Base-by-base conservation (phyloP, 306 rosid genomes). In the Quercus berberidifolia region DNA sequence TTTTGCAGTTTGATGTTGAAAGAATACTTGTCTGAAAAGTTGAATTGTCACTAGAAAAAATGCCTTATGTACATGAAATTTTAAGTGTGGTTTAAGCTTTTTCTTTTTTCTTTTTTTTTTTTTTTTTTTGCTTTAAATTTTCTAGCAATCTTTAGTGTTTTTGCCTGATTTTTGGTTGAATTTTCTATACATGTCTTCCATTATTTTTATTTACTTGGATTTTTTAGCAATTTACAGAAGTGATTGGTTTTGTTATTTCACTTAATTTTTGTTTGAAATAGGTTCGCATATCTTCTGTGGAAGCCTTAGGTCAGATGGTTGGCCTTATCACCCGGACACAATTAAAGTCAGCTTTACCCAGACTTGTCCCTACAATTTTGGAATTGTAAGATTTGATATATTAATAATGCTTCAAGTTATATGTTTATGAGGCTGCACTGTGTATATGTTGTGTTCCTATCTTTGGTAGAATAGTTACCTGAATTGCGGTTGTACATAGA, bases 291-390 rank as follows among this genome's bases (percentile, higher is more conserved):
- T 90, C 97, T 64, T 89, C 97, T 71, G 92, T 94, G 75, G 98
- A 94, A 73, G 98, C 98, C 74, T 78, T 94, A 73, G 97, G 98
- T 52, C 97, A 94, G 85, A 92, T 94, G 94, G 97, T 94, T 75
- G 93, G 94, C 75, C 94, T 94, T 74, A 87, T 94, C 77, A 87
- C 94, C 64, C 86, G 98, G 73, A 79, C 89, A 79, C 98, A 91
- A 77, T 79, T 94, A 74, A 94, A 94, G 85, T 89, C 92, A 19
- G 97, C 98, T 84, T 77, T 94, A 81, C 97, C 97, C 51, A 87
- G 97, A 83, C 92, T 94, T 85, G 80, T 94, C 59, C 97, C 98
- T 69, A 92, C 98, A 19, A 91, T 94, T 79, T 85, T 94, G 92
- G 98, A 94, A 56, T 87, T 94, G 98, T 94, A 88, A 87, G 97